Percentiles rank a stretch among this genome's conserved stretches.
Conservation (phyloP, 345 rosid genomes). For the Garcia nutans region DNA sequence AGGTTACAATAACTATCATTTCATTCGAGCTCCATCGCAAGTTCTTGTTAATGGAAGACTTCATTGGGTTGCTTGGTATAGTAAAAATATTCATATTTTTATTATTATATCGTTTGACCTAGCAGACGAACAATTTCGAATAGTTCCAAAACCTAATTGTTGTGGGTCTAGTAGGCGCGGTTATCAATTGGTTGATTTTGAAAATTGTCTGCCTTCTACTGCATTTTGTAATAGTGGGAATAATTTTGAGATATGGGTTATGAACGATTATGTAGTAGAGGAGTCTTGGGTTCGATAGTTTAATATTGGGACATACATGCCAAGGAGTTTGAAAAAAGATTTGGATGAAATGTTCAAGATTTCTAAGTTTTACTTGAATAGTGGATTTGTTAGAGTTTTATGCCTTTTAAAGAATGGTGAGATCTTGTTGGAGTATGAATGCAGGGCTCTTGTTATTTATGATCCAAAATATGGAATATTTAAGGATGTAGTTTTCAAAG, state of each 20-base stretch:
- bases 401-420: slow-evolving; percentile 61
- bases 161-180: neutral
- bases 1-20: neutral
- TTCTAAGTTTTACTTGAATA: slow-evolving; percentile 43
- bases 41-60: slow-evolving; percentile 33
- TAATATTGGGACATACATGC: slow-evolving; percentile 20
- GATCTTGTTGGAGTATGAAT: slow-evolving; percentile 71
- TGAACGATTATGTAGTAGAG: slow-evolving; percentile 26
- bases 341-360: slow-evolving; percentile 30
- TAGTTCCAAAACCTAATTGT: slow-evolving; percentile 13
- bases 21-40: slow-evolving; percentile 10
- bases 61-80: slow-evolving; percentile 27
- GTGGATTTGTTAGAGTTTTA: slow-evolving; percentile 34
- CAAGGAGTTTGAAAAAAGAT: slow-evolving; percentile 10
- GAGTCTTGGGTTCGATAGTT: slow-evolving; percentile 35
- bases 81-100: neutral
- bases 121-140: slow-evolving; percentile 25
- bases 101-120: slow-evolving; percentile 31
- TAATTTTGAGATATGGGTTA: slow-evolving; percentile 24
- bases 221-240: neutral
- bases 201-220: slow-evolving; percentile 27
- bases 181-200: slow-evolving; percentile 10
- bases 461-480: slow-evolving; percentile 60
- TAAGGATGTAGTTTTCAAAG: slow-evolving; percentile 51
- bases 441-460: slow-evolving; percentile 56